Percentiles rank a stretch among this genome's conserved stretches.
Conservation (phyloP, 179 eudicot species). For the Vitellaria paradoxa region DNA sequence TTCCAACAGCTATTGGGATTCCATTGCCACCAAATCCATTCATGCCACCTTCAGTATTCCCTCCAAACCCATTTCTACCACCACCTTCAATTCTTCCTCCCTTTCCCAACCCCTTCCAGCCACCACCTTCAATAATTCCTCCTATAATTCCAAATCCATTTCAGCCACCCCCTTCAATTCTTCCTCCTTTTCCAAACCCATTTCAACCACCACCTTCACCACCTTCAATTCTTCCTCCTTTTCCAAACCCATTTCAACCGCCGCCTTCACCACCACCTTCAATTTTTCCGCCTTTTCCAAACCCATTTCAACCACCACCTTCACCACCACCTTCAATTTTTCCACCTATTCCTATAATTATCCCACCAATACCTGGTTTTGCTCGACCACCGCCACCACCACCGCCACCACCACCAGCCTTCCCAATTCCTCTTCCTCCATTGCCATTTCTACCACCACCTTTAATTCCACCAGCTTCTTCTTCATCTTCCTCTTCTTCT, state of each 20-base stretch:
- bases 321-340: constrained; percentile 26
- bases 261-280: constrained; percentile 39
- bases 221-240: constrained; percentile 24
- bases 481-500: not conserved
- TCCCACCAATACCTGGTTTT: constrained; percentile 37
- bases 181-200: constrained; percentile 33
- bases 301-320: constrained; percentile 46
- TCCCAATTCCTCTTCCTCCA: constrained; percentile 44
- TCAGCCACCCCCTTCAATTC: constrained; percentile 36
- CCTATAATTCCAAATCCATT: constrained; percentile 33
- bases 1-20: constrained; percentile 15
- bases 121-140: constrained; percentile 21
- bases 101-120: constrained; percentile 40
- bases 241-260: constrained; percentile 45
- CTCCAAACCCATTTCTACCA: constrained; percentile 41
- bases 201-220: constrained; percentile 41
- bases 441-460: too few relatives aligned
- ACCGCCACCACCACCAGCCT: constrained; percentile 39
- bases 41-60: constrained; percentile 34
- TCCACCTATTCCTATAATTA: constrained; percentile 31
- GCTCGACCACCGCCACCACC: constrained; percentile 30
- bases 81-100: constrained; percentile 26
- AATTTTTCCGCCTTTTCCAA: constrained; percentile 28
- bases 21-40: constrained; percentile 41
- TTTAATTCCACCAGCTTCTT: too few relatives aligned